Conservation (phyloP, 495 filamentous ascomycete genomes). For the Clavariopsis aquatica region DNA sequence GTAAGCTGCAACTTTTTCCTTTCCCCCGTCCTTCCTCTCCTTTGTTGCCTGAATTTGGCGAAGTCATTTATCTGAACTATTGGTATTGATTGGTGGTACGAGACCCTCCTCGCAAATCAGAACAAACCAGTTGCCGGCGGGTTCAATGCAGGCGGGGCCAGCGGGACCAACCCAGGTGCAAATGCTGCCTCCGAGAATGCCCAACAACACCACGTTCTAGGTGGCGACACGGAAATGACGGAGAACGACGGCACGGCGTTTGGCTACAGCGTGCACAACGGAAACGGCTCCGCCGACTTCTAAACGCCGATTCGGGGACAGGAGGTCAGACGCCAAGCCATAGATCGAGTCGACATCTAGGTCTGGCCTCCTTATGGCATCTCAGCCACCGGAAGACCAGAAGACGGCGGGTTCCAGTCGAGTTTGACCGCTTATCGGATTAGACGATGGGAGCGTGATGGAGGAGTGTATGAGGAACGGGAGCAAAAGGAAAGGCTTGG, state of each 20-base stretch:
- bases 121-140: constrained; percentile 40
- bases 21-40: constrained; percentile 35
- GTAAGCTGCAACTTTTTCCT: constrained; percentile 60
- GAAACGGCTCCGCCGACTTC: constrained; percentile 39
- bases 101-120: constrained; percentile 48
- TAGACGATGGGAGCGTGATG: constrained; percentile 22
- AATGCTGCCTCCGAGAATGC: constrained; percentile 38
- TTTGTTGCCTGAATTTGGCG: constrained; percentile 35
- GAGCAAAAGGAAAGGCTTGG: not conserved
- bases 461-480: not conserved
- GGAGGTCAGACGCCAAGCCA: constrained; percentile 15
- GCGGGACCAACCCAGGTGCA: constrained; percentile 33
- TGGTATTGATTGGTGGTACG: constrained; percentile 44
- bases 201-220: constrained; percentile 41
- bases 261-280: constrained; percentile 44
- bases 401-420: constrained; percentile 14
- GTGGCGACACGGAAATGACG: constrained; percentile 41
- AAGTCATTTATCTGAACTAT: constrained; percentile 44
- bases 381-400: constrained; percentile 33
- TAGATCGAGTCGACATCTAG: constrained; percentile 11
- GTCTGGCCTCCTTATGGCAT: constrained; percentile 21
- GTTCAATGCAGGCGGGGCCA: constrained; percentile 30
- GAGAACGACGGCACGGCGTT: constrained; percentile 44
- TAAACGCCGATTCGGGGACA: constrained; percentile 35
- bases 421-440: constrained; percentile 2